These are phyloP conservation scores for Macadamia tetraphylla DNA, from an alignment of 164 flowering plant genomes.

Conservation along the genomic window DNA sequence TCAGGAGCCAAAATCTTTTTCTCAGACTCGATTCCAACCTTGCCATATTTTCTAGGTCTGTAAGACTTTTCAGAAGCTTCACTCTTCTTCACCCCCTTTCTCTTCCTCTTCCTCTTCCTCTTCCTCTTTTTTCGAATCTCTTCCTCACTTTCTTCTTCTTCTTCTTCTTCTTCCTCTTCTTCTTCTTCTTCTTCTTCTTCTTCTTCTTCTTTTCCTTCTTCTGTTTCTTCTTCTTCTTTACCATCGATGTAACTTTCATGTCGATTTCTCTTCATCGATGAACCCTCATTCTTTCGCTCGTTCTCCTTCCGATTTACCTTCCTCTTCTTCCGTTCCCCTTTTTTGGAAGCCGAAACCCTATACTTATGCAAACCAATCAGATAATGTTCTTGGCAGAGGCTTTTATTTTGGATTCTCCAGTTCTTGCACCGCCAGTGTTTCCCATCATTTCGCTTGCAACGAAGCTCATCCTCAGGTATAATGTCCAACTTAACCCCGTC, in stretches of 20 bases:
- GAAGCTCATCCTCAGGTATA: neutral
- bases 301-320: neutral
- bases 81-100: neutral
- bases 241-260: neutral
- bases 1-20: neutral
- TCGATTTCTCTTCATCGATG: neutral
- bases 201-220: neutral
- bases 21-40: neutral
- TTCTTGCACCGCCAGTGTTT: constrained; percentile 10
- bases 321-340: neutral
- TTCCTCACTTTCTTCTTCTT: neutral
- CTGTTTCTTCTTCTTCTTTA: neutral
- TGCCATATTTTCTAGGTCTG: neutral
- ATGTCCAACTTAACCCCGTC: no score
- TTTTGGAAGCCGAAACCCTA: neutral
- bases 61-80: neutral
- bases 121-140: neutral
- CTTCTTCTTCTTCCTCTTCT: constrained; percentile 1
- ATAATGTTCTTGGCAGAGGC: constrained; percentile 11
- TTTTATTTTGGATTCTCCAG: constrained; percentile 10
- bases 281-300: neutral
- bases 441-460: constrained; percentile 14
- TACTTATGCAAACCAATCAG: neutral
- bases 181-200: neutral
- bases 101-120: neutral